A percentile compares a stretch with the other conserved stretches of the same genome.
These are phyloP conservation scores for Penicillium odoratum DNA, from an alignment of 495 filamentous ascomycete genomes.

Conservation along the genomic window DNA sequence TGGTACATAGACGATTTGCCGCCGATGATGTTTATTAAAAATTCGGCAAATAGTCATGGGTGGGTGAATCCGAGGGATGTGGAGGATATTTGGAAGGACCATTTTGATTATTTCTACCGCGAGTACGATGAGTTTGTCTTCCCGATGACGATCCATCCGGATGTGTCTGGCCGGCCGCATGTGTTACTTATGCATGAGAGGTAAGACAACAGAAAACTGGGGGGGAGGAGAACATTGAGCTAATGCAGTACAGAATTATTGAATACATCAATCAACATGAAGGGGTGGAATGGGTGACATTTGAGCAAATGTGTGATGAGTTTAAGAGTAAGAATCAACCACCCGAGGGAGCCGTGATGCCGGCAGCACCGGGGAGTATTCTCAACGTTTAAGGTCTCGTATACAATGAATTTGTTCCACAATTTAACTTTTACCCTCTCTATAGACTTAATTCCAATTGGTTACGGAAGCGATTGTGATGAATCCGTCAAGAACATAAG, in stretches of 20 bases:
- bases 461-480: neutral
- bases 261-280: conserved; percentile 7
- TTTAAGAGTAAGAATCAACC: conserved; percentile 70
- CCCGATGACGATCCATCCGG: conserved; percentile 69
- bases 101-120: conserved; percentile 69
- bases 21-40: conserved; percentile 65
- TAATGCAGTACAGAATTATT: conserved; percentile 26
- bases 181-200: conserved; percentile 67
- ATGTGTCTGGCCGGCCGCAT: conserved; percentile 66
- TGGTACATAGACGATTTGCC: conserved; percentile 70
- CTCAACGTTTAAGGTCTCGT: neutral
- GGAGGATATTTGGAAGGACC: conserved; percentile 61
- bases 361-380: conserved; percentile 37
- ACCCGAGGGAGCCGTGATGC: conserved; percentile 65
- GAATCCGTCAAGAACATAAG: neutral
- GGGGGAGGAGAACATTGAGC: neutral
- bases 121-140: conserved; percentile 72
- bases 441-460: neutral
- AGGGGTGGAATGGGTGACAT: conserved; percentile 70
- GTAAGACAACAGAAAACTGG: conserved; percentile 18
- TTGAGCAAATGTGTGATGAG: conserved; percentile 68
- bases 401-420: no score
- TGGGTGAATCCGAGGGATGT: conserved; percentile 62
- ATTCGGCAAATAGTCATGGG: conserved; percentile 56
- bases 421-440: no score